Base-by-base conservation (phyloP, 768 basidiomycete genomes). In the Pleurotus djamor region DNA sequence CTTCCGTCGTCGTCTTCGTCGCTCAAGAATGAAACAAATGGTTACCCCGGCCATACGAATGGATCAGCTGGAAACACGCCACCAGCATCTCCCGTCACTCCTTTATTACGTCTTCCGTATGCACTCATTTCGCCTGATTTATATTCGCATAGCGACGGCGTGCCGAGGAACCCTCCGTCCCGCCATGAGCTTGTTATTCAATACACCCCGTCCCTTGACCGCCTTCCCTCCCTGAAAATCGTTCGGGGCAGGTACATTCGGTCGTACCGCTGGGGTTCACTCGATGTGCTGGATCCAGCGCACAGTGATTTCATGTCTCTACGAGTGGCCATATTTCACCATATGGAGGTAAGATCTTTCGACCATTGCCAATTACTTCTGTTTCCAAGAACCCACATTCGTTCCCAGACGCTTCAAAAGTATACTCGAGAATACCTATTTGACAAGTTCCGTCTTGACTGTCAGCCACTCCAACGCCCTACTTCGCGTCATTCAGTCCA, bases 361-460 rank as follows among this genome's bases (percentile, higher is more conserved):
- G 21, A 28, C 21, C 68, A 61, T 52, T 58, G 58, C 57, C 60
- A 35, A 59, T 63, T 63, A 48, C 55, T 57, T 28, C 21, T 64
- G 45, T 60, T 58, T 48, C 51, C 45, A 57, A 38, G 38, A 57
- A 38, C 58, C 62, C 65, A 61, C 65, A 54, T 65, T 63, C 41
- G 61, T 57, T 60, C 68, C 60, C 70, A 94, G 92, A 90, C 88
- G 55, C 79, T 96, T 66, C 89, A 90, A 77, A 88, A 89, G 69
- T 92, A 92, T 72, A 93, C 91, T 41, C 82, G 84, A 66, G 88
- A 90, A 66, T 92, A 92, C 75, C 81, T 93, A 52, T 89, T 89
- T 64, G 86, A 90, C 67, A 91, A 88, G 67, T 93, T 89, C 75
- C 80, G 82, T 60, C 73, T 69, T 61, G 88, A 89, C 58, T 84